Conservation (phyloP, 2,329 filamentous ascomycete genomes). For the Cryphonectria carpinicola region DNA sequence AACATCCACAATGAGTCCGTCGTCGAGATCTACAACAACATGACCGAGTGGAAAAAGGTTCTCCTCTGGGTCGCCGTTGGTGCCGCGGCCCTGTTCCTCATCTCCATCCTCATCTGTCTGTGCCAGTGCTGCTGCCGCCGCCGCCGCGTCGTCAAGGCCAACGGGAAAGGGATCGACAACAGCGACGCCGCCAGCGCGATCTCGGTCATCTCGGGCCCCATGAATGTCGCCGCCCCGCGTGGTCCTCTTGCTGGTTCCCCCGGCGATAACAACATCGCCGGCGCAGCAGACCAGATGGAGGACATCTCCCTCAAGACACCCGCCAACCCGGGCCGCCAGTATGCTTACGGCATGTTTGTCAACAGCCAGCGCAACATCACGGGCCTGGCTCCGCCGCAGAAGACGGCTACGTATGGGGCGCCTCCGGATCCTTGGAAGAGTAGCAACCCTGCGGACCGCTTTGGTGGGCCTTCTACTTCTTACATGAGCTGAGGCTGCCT, state of each 20-base stretch:
- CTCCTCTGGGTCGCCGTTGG: conserved; percentile 9
- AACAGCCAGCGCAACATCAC: conserved; percentile 18
- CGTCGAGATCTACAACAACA: conserved; percentile 11
- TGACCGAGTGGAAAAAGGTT: conserved; percentile 10
- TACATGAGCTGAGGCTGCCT: neutral
- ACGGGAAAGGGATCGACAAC: neutral
- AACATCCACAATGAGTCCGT: conserved; percentile 7
- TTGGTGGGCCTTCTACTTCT: conserved; percentile 6
- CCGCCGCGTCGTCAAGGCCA: conserved; percentile 1
- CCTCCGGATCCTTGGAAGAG: conserved; percentile 2
- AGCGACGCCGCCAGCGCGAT: conserved; percentile 10
- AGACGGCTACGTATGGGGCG: conserved; percentile 5
- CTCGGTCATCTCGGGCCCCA: conserved; percentile 8
- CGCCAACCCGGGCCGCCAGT: conserved; percentile 2
- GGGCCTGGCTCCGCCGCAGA: conserved; percentile 5
- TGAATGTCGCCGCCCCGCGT: conserved; percentile 14
- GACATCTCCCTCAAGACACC: conserved; percentile 16
- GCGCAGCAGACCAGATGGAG: conserved; percentile 1
- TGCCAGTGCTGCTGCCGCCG: conserved; percentile 15
- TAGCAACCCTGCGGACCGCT: conserved; percentile 5
- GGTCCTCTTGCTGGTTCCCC: neutral
- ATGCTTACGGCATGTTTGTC: conserved; percentile 14
- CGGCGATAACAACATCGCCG: neutral
- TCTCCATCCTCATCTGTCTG: conserved; percentile 12
- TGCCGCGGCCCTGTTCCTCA: conserved; percentile 6